Conservation (phyloP, 2,329 filamentous ascomycete species). For the Cercospora zeina region DNA sequence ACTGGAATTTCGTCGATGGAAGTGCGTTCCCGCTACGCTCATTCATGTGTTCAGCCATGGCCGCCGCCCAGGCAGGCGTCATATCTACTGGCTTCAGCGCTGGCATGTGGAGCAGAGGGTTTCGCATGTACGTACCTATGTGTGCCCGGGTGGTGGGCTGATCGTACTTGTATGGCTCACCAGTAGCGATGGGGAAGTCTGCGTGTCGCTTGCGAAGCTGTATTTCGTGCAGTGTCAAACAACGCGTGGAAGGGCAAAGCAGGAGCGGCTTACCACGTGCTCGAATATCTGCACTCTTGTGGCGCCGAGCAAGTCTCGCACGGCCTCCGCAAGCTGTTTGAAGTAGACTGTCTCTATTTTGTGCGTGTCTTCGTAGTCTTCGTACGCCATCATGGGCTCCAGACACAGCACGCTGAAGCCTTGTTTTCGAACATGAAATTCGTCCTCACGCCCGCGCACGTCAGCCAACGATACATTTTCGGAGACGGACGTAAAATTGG, state of each 20-base stretch:
- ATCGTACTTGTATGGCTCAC: constrained; percentile 15
- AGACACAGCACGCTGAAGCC: constrained; percentile 9
- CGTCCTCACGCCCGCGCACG: background rate
- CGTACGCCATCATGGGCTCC: constrained; percentile 8
- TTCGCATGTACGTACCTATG: constrained; percentile 11
- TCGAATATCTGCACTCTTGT: constrained; percentile 16
- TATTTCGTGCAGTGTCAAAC: too few species aligned
- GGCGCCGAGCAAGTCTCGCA: constrained; percentile 4
- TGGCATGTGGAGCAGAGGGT: too few species aligned
- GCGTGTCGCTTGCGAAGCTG: constrained; percentile 10
- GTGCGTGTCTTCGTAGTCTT: constrained; percentile 10
- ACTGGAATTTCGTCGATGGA: background rate
- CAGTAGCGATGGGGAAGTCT: constrained; percentile 16
- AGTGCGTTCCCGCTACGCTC: constrained; percentile 4
- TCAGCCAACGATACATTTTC: constrained; percentile 10
- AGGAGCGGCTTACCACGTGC: constrained; percentile 9
- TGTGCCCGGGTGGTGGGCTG: constrained; percentile 21
- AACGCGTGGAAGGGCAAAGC: too few species aligned
- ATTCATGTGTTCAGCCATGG: constrained; percentile 8
- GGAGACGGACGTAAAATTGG: constrained; percentile 16
- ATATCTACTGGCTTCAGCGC: too few species aligned
- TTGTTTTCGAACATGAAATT: background rate
- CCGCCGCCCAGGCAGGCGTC: constrained; percentile 7
- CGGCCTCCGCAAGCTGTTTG: constrained; percentile 12
- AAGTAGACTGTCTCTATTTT: constrained; percentile 17